Base-by-base conservation (phyloP, 768 basidiomycete genomes). In the Pleurotus djamor region DNA sequence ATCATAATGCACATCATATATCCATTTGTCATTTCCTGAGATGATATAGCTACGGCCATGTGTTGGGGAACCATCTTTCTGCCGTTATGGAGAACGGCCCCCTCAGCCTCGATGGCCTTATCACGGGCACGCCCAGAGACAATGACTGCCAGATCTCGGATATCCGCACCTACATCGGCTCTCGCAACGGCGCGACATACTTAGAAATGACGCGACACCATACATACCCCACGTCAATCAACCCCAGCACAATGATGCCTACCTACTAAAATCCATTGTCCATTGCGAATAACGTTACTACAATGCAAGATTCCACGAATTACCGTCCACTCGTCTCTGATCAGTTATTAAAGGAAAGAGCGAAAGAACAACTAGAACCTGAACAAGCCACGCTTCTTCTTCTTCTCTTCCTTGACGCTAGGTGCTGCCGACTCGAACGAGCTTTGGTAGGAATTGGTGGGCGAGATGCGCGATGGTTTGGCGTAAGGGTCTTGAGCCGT, bases 331-430 rank as follows among this genome's bases (percentile, higher is more conserved):
- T 28, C 21, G 21, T 28, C 3, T 28, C 21, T 28, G 21, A 28
- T 28, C 21, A 28, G 21, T 28, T 4, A 9, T 48, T 28, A 9
- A 9, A 48, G n/a, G 13, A 48, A 48, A 3, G 21, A 3, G 21
- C 21, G 21, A 28, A 28, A 28, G 21, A 48, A 14, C 28, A 37
- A 66, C 76, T 65, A 86, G 67, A 92, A 91, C 34, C 82, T 80
- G 73, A 91, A 88, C 60, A 89, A 76, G 12, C 86, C 83, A 72
- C 86, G 91, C 81, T 91, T 92, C 77, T 89, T 88, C 77, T 90
- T 88, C 71, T 89, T 84, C 65, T 84, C 81, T 61, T 82, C 80
- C 62, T 79, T 79, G 9, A 62, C 68, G 3, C 70, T 71, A 14
- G 72, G 65, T 0, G 68, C 71, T 13, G 69, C 67, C 2, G 80